phyloP scores from a whole-genome alignment of 768 basidiomycete species.

The Calvatia gigantea region DNA sequence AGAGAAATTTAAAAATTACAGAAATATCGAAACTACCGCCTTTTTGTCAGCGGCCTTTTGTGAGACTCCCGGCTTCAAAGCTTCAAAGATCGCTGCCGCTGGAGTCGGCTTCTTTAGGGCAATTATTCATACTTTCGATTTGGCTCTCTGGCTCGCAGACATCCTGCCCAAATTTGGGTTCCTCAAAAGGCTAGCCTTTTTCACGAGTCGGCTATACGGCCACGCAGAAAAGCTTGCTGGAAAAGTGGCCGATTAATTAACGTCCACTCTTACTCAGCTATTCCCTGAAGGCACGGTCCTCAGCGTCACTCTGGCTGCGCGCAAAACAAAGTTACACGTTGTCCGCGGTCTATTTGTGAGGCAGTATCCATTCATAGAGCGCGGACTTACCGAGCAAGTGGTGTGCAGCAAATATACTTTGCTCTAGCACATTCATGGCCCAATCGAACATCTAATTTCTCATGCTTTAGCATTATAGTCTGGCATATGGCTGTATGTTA shows the following conservation, averaged over 20 bases:
- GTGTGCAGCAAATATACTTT: constrained; percentile 1
- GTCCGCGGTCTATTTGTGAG: constrained; percentile 18
- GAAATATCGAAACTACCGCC: background rate
- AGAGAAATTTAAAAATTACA: background rate
- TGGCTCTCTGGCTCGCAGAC: background rate
- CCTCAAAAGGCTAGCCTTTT: background rate
- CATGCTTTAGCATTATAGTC: constrained; percentile 16
- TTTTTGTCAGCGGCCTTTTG: background rate
- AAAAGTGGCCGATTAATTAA: constrained; percentile 11
- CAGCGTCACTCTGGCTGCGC: constrained; percentile 11
- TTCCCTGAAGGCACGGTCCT: constrained; percentile 14
- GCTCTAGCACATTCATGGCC: constrained; percentile 12
- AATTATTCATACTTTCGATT: background rate
- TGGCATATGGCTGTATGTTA: constrained; percentile 12
- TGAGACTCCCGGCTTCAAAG: background rate
- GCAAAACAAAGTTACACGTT: constrained; percentile 19
- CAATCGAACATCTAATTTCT: constrained; percentile 15
- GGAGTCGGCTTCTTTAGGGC: background rate
- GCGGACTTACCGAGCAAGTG: constrained; percentile 1
- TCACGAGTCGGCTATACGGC: constrained; percentile 5
- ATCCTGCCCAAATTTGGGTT: background rate
- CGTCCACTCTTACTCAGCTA: constrained; percentile 9
- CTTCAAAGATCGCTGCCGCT: background rate
- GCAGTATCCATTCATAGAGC: constrained; percentile 4
- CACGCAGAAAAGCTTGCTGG: constrained; percentile 8